Base-by-base conservation (phyloP, 2,329 filamentous ascomycete genomes). In the Cryphonectria parasitica region DNA sequence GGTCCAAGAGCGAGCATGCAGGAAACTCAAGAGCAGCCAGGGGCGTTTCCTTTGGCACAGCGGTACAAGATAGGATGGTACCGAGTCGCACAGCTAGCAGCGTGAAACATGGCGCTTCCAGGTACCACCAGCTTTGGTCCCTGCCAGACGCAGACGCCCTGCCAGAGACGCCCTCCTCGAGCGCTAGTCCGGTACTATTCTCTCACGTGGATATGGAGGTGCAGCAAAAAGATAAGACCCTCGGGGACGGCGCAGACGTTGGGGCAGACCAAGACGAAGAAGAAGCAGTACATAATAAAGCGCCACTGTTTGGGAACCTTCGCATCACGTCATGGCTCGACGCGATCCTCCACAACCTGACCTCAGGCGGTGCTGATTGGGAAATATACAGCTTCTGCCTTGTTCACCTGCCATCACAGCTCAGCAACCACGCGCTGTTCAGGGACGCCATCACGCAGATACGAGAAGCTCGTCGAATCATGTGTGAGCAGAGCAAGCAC, bases 341-440 rank as follows among this genome's bases (percentile, higher is more conserved):
- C 73, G 86, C 90, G 15, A 85, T 97, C 52, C 87, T 93, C 36
- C 85, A 86, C n/a, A 82, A 96, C n/a, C 82, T 97, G 60, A 89
- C 92, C 74, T 87, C 90, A 69, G 92, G 45, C 22, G 22, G 91
- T 56, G 88, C 89, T 64, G 91, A 96, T 73, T 98, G 95, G 95
- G 94, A 98, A 78, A 84, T 97, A 1, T 97, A 97, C 83, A 95
- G 93, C 80, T 98, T 95, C 78, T 88, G 95, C 25, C 84, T 99
- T 41, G 92, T 94, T 7, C 93, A 97, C 79, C 83, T 98, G 13
- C 92, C 94, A 0, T 91, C 93, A 39, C 95, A 98, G 76, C 85
- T 99, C 31, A 92, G 91, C 79, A 99, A 99, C 75, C 94, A 96
- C 77, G 91, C 93, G 17, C 85, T 98, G 19, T 98, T 98, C 78